Conservation (phyloP, 2,329 filamentous ascomycete species). For the Epichloe baconii region DNA sequence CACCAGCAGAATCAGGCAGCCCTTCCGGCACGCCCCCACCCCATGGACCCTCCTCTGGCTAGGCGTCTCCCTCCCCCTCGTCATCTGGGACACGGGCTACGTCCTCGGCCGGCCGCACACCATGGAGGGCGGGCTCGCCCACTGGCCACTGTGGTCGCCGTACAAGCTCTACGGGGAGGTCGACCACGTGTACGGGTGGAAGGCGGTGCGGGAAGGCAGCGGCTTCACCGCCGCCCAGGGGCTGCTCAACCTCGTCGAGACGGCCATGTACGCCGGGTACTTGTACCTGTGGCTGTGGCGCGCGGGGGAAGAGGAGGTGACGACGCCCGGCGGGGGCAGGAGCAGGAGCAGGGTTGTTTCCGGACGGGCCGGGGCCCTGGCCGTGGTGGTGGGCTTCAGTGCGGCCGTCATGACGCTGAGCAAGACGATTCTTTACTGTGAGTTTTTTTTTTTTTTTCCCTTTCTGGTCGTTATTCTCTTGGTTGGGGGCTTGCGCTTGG, state of each 20-base stretch:
- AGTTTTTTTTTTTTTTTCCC: constrained; percentile 15
- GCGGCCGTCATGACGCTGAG: constrained; percentile 46
- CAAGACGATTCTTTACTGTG: constrained; percentile 50
- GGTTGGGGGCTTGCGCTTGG: not conserved
- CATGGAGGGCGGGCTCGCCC: constrained; percentile 64
- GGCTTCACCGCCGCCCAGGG: constrained; percentile 72
- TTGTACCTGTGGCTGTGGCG: constrained; percentile 35
- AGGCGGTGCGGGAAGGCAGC: constrained; percentile 50
- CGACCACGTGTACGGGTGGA: constrained; percentile 72
- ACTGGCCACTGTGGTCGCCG: constrained; percentile 60
- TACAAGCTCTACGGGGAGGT: constrained; percentile 71
- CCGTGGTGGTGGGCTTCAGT: constrained; percentile 36
- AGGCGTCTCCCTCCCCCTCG: constrained; percentile 59
- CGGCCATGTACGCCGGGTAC: constrained; percentile 49
- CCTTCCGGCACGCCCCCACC: constrained; percentile 30
- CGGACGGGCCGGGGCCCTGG: constrained; percentile 31
- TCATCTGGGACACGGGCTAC: constrained; percentile 71
- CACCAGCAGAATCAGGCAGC: no score
- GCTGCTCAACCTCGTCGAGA: constrained; percentile 55
- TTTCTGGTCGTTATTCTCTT: not conserved
- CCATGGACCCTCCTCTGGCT: constrained; percentile 53
- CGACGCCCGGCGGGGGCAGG: no score
- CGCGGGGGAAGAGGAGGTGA: constrained; percentile 1
- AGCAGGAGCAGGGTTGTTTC: constrained; percentile 19
- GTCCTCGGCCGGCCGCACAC: constrained; percentile 67